phyloP scores from a whole-genome alignment of 192 early-diverging fungal species.

The Podila minutissima region DNA sequence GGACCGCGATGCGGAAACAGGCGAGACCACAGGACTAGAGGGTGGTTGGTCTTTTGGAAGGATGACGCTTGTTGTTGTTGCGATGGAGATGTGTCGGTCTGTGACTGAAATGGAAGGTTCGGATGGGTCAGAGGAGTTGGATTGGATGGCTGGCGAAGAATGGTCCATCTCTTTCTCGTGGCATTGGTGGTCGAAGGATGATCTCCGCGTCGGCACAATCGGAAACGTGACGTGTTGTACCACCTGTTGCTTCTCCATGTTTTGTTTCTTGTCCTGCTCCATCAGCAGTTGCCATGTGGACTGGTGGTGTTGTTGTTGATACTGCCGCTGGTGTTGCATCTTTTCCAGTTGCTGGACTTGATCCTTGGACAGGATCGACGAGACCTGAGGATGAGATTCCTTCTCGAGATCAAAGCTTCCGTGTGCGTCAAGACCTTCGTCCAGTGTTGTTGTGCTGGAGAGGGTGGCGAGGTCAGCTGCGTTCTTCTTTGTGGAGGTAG shows the following conservation, averaged over 20 bases:
- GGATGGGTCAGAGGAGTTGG: neutral
- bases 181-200: slow-evolving; percentile 1
- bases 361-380: neutral
- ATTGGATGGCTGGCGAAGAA: neutral
- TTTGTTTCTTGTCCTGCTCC: neutral
- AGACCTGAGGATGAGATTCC: neutral
- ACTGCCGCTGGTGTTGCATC: neutral
- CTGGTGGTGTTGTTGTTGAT: neutral
- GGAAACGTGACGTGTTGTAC: neutral
- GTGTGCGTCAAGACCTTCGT: neutral
- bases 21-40: neutral
- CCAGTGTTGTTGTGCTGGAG: slow-evolving; percentile 19
- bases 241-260: neutral
- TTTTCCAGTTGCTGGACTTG: slow-evolving; percentile 6
- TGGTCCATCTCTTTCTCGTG: neutral
- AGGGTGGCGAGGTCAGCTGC: slow-evolving; percentile 7
- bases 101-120: too few species aligned
- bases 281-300: slow-evolving; percentile 8
- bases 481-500: neutral
- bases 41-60: neutral
- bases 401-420: neutral
- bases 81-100: too few species aligned
- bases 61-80: too few species aligned
- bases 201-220: slow-evolving; percentile 16
- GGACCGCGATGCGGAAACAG: neutral